Conservation (phyloP, 805 yeast genomes). For the Kodamaea lidongshanica region DNA sequence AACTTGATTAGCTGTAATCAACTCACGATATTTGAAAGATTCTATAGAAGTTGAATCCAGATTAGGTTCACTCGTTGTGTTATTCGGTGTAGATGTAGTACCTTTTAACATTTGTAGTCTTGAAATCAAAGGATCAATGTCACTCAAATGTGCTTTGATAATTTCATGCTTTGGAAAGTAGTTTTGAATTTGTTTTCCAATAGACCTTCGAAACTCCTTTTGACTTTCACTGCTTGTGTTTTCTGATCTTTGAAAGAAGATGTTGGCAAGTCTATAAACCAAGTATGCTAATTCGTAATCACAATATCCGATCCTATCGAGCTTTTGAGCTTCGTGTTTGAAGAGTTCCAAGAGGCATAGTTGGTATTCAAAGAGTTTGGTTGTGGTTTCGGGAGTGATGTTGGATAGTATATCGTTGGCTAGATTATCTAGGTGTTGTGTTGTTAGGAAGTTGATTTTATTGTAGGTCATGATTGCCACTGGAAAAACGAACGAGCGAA, state of each 20-base stretch:
- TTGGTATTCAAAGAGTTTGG: slow-evolving; percentile 22
- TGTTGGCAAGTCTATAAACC: slow-evolving; percentile 5
- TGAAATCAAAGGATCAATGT: too few species aligned
- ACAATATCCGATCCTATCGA: slow-evolving; percentile 25
- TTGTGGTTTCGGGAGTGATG: slow-evolving; percentile 1
- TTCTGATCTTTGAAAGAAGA: slow-evolving; percentile 5
- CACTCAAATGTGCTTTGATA: too few species aligned
- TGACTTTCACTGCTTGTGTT: slow-evolving; percentile 2
- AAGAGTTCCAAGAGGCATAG: slow-evolving; percentile 25
- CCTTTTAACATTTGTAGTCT: too few species aligned
- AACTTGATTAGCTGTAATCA: slow-evolving; percentile 2
- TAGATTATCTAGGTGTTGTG: slow-evolving; percentile 1
- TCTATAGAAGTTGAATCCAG: too few species aligned
- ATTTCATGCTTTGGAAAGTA: slow-evolving; percentile 3
- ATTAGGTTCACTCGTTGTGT: too few species aligned
- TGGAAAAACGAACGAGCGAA: too few species aligned
- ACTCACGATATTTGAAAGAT: slow-evolving; percentile 5
- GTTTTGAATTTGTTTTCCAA: slow-evolving; percentile 4
- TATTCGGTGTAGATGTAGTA: too few species aligned
- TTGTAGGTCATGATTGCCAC: too few species aligned
- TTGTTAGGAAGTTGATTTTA: too few species aligned
- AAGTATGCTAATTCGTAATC: slow-evolving; percentile 34
- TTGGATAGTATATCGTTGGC: slow-evolving; percentile 1
- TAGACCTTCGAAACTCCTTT: slow-evolving; percentile 6
- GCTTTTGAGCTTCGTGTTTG: slow-evolving; percentile 26